phyloP scores from a whole-genome alignment of 495 filamentous ascomycete species.

The Talaromyces adpressus region DNA sequence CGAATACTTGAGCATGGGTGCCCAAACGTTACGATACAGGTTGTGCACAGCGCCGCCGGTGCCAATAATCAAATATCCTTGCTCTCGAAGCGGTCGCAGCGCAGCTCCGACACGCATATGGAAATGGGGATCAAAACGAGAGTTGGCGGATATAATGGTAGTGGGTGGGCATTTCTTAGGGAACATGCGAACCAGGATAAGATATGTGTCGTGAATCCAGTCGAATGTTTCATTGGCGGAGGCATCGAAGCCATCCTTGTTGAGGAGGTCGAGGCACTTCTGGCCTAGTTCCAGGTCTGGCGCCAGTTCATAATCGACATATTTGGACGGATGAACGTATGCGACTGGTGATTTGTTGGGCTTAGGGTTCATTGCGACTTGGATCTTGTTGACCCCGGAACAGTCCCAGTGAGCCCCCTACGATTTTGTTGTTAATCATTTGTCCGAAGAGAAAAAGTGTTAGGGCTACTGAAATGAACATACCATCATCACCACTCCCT shows the following conservation, averaged over 20 bases:
- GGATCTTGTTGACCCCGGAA: conserved; percentile 32
- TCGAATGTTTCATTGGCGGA: conserved; percentile 43
- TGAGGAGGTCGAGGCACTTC: conserved; percentile 37
- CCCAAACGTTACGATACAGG: conserved; percentile 56
- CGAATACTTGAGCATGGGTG: conserved; percentile 48
- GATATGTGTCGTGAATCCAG: conserved; percentile 61
- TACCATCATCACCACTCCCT: conserved; percentile 59
- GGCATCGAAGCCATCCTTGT: conserved; percentile 41
- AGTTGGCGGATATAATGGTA: conserved; percentile 51
- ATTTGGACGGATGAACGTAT: conserved; percentile 53
- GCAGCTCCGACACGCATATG: conserved; percentile 48
- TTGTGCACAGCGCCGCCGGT: conserved; percentile 59
- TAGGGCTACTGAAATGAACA: background rate
- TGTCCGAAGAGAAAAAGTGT: background rate
- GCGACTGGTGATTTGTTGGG: conserved; percentile 50
- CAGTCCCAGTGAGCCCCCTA: conserved; percentile 58
- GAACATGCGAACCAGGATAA: conserved; percentile 59
- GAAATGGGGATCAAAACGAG: conserved; percentile 53
- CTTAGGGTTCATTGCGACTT: conserved; percentile 48
- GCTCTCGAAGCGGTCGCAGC: conserved; percentile 41
- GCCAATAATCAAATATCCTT: conserved; percentile 49
- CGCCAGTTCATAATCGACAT: conserved; percentile 46
- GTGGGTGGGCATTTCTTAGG: conserved; percentile 48
- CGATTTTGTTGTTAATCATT: background rate
- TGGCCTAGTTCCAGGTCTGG: conserved; percentile 44